phyloP scores from a whole-genome alignment of 345 rosid species.

The Aquilaria malaccensis region DNA sequence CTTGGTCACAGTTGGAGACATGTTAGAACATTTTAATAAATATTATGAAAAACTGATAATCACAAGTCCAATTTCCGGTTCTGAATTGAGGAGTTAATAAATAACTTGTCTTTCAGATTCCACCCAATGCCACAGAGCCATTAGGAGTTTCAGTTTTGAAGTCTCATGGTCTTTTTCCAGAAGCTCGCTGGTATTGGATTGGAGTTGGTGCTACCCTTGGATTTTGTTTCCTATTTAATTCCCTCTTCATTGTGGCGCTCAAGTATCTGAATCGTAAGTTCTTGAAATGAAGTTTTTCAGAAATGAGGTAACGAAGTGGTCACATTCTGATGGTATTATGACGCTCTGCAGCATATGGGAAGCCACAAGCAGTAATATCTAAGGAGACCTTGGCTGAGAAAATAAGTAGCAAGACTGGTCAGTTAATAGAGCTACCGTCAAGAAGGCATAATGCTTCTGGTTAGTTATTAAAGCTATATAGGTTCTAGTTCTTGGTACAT shows the following conservation, averaged over 20 bases:
- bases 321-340: conserved; percentile 12
- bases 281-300: conserved; percentile 5
- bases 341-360: conserved; percentile 47
- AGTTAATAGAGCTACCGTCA: conserved; percentile 28
- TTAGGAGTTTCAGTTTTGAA: conserved; percentile 61
- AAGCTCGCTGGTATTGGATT: conserved; percentile 85
- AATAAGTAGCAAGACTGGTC: conserved; percentile 22
- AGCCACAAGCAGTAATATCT: conserved; percentile 47
- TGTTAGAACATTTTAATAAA: conserved; percentile 24
- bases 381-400: conserved; percentile 41
- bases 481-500: not conserved
- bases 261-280: conserved; percentile 67
- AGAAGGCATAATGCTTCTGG: conserved; percentile 25
- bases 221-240: conserved; percentile 49
- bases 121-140: conserved; percentile 45
- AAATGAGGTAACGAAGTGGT: not conserved
- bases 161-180: conserved; percentile 60
- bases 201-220: conserved; percentile 67
- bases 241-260: conserved; percentile 60
- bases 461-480: conserved; percentile 12
- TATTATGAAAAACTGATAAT: not conserved
- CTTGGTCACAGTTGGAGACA: conserved; percentile 56
- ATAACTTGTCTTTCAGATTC: conserved; percentile 30
- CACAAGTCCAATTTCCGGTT: not conserved
- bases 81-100: not conserved